phyloP scores from a whole-genome alignment of 257 asterid genomes.

The Marsdenia floribunda region DNA sequence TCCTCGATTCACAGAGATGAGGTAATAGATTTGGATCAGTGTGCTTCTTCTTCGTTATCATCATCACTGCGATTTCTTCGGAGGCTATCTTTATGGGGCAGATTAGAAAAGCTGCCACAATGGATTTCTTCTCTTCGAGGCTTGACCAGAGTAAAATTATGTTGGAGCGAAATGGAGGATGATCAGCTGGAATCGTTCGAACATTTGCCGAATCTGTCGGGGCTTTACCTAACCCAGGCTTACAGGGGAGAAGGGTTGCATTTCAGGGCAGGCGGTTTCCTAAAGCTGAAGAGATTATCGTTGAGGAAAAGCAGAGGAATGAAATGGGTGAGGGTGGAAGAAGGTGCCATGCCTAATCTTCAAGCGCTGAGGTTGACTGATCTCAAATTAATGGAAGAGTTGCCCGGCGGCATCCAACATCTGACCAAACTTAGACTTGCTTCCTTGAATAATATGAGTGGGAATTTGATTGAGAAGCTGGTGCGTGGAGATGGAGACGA shows the following conservation, averaged over 20 bases:
- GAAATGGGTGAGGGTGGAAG: neutral
- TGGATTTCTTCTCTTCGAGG: constrained; percentile 27
- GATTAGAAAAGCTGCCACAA: constrained; percentile 21
- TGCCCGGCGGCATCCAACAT: neutral
- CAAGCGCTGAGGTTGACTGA: neutral
- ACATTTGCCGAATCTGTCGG: constrained; percentile 29
- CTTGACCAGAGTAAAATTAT: constrained; percentile 9
- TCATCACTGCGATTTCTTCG: constrained; percentile 17
- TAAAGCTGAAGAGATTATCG: neutral
- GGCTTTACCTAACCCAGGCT: constrained; percentile 11
- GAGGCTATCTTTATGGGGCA: constrained; percentile 11
- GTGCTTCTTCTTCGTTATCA: constrained; percentile 4
- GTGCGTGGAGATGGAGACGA: neutral
- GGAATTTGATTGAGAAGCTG: neutral
- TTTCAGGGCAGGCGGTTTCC: neutral
- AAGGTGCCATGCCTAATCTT: neutral
- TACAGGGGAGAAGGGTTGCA: neutral
- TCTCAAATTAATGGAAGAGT: neutral
- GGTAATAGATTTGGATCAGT: constrained; percentile 16
- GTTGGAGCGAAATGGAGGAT: constrained; percentile 16
- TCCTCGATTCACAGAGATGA: constrained; percentile 7
- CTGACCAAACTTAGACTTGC: neutral
- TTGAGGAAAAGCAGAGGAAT: neutral
- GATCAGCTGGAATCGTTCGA: constrained; percentile 23
- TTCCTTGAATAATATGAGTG: neutral